These are phyloP conservation scores for Lactarius sp. DNA, from an alignment of 768 basidiomycete species.

Conservation along the genomic window DNA sequence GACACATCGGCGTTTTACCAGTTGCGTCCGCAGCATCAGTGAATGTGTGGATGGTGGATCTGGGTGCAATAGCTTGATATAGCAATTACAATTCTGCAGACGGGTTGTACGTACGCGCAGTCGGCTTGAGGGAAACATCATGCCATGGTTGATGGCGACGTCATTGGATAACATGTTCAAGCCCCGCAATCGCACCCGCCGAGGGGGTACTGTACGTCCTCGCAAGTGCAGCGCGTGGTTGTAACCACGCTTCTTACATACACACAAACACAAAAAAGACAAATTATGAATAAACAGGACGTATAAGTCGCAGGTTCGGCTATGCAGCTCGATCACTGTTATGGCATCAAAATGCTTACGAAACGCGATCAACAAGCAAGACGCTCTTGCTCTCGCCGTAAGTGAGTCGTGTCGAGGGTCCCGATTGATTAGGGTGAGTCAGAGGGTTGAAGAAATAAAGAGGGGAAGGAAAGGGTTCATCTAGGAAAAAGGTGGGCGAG, in stretches of 20 bases:
- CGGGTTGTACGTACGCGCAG: not conserved
- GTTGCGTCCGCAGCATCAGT: not conserved
- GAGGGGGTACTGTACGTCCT: not conserved
- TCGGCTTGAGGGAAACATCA: not conserved
- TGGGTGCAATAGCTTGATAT: conserved; percentile 3
- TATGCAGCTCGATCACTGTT: conserved; percentile 12
- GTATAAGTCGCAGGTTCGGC: conserved; percentile 15
- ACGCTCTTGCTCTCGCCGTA: not conserved
- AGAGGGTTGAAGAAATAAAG: not conserved
- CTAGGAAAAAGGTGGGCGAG: no score
- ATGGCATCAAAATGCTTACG: not conserved
- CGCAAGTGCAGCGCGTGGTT: not conserved
- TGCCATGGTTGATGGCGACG: conserved; percentile 7
- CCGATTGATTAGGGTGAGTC: conserved; percentile 2
- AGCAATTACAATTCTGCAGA: not conserved
- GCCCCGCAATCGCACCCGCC: not conserved
- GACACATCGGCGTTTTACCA: not conserved
- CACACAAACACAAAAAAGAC: not conserved
- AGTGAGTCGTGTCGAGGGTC: not conserved
- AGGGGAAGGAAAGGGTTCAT: no score
- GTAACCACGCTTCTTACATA: not conserved
- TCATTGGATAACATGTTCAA: conserved; percentile 1
- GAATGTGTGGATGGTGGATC: conserved; percentile 8
- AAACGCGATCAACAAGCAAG: not conserved
- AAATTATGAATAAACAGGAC: not conserved